Evolutionary conservation across 768 basidiomycete species (phyloP), one percentile per base, ranked within the genome.

Genomic region (Kwoniella bestiolae): DNA sequence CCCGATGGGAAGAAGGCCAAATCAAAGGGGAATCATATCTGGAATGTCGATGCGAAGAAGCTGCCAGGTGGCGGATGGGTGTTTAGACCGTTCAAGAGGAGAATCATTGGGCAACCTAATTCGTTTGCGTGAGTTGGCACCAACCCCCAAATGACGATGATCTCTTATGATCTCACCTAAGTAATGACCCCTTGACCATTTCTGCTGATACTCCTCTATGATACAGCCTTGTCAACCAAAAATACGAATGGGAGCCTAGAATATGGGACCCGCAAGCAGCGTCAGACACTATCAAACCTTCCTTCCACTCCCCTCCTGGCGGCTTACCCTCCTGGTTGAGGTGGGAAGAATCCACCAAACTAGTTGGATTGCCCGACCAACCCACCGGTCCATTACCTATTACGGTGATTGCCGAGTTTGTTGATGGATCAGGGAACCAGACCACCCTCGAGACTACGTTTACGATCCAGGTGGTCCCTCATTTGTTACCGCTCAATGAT

Each of bases 1-100:
- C 93, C 97, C 76, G 95, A 98, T 79, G 95, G 95, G 35, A 97
- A 97, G 82, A 99, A 99, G 83, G 91, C 94, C 25, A 99, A 99
- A 82, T 94, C 92, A 59, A 96, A 96, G 84, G 95, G 95, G 51
- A 99, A 99, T 82, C 95, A 98, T 75, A 96, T 97, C 71, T 99
- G 95, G 95, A 94, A 93, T 76, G 90, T 98, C 56, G 92, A 97
- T 74, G 95, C 93, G n/a, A 91, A 87, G 83, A 94, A 91, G 81
- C 77, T 80, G 47, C 76, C 80, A 1, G 66, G 73, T 3, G 87
- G 89, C 45, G 83, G 86, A 68, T 97, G 93, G 93, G 85, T 87
- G 57, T 96, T 95, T 83, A 86, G 92, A 56, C 89, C 91, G 12
- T 96, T 95, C 83, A 84, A 89, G 74, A 88, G 94, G 60, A 90